These are phyloP conservation scores for Simmondsia chinensis DNA, from an alignment of 148 eudicot species.

Conservation along the genomic window DNA sequence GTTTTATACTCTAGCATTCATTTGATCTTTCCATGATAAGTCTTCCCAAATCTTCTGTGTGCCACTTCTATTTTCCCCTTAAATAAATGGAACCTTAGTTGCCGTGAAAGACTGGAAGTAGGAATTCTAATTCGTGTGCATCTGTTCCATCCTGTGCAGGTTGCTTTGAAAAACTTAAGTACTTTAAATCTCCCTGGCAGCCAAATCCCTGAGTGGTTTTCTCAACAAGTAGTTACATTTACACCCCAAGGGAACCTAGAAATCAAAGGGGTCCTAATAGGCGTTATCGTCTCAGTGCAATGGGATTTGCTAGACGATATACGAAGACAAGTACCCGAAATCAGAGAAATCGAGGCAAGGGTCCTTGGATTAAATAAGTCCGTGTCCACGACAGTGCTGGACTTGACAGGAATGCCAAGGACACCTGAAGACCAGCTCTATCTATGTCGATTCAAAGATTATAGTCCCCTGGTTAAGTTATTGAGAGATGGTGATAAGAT, in stretches of 20 bases:
- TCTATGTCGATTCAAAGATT: constrained; percentile 34
- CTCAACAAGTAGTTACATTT: constrained; percentile 18
- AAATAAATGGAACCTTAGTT: too few species aligned
- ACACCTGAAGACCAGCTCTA: constrained; percentile 37
- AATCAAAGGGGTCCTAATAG: constrained; percentile 34
- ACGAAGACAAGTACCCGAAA: constrained; percentile 14
- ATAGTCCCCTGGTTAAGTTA: constrained; percentile 27
- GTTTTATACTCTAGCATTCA: too few species aligned
- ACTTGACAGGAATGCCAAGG: constrained; percentile 31
- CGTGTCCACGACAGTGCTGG: constrained; percentile 14
- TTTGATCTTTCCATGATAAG: too few species aligned
- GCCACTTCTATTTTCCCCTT: too few species aligned
- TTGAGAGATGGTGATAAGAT: constrained; percentile 38
- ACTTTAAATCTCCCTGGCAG: constrained; percentile 40
- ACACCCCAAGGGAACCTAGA: constrained; percentile 22
- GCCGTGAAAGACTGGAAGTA: not conserved
- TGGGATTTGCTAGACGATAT: constrained; percentile 3
- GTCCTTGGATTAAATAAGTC: constrained; percentile 15
- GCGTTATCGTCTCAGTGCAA: constrained; percentile 37
- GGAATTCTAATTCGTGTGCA: not conserved
- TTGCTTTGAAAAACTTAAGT: constrained; percentile 28
- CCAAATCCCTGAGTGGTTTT: constrained; percentile 52
- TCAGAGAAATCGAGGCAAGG: constrained; percentile 23
- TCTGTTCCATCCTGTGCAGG: constrained; percentile 19
- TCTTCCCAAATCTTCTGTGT: too few species aligned